Base-by-base conservation (phyloP, 1,284 basidiomycete species). In the Xerocomus subilludens region DNA sequence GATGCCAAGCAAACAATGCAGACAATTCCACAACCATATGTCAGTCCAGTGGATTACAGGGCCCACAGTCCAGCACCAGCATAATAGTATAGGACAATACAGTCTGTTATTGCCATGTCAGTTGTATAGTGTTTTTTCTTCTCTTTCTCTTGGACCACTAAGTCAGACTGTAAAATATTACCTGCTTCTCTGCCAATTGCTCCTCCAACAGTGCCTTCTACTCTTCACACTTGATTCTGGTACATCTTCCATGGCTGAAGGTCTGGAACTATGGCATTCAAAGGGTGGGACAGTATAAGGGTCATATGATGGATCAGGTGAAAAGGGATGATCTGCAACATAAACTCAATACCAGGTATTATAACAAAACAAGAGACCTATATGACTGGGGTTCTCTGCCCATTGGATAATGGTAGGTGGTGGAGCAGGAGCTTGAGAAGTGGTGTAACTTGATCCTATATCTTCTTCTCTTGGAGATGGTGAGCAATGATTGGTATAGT, bases 171-270 rank as follows among this genome's bases (percentile, higher is more conserved):
- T n/a, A n/a, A n/a, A n/a, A n/a, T n/a, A n/a, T n/a, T n/a, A n/a
- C n/a, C n/a, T 87, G 82, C 81, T 93, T 93, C 76, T 90, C 88
- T 8, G 85, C 85, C 87, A 88, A 92, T 49, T 90, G 87, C 55
- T 89, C 84, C 25, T 93, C 91, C 84, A 87, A 86, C 21, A 89
- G 76, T 35, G 86, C 85, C 72, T 86, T 90, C 85, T 93, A 93
- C 74, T 85, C 84, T 51, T 89, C 87, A 51, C 87, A 86, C 69
- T 65, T 9, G 20, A 33, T 35, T 79, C 79, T 58, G 69, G 55
- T 42, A 14, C 59, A 4, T 77, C 77, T 65, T 55, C 72, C 42
- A 75, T 67, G 23, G 70, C 14, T 35, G 63, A 60, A 25, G 67
- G 78, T 4, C 38, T 67, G n/a, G 38, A 72, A 8, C n/a, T n/a